phyloP scores from a whole-genome alignment of 225 moss, liverwort and hornwort species.

The Bryum argenteum region DNA sequence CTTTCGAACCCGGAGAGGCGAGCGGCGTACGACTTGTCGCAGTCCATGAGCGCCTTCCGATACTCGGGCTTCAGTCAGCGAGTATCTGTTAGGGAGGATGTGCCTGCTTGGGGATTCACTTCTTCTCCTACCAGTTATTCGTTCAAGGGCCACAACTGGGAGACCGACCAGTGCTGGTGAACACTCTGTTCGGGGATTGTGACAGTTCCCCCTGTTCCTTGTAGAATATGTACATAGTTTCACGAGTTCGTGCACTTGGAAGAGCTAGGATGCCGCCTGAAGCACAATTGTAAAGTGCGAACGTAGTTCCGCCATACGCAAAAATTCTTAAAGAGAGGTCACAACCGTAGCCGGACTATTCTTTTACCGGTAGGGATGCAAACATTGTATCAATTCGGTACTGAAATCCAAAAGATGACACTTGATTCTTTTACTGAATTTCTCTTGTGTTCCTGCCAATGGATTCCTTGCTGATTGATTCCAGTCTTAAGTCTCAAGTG shows the following conservation, averaged over 20 bases:
- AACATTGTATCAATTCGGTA: constrained; percentile 5
- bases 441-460: no score
- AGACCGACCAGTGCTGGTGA: constrained; percentile 71
- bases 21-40: constrained; percentile 62
- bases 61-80: constrained; percentile 50
- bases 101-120: constrained; percentile 53
- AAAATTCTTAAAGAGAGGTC: not conserved
- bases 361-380: not conserved
- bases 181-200: not conserved
- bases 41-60: constrained; percentile 55
- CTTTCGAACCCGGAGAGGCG: constrained; percentile 64
- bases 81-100: constrained; percentile 33
- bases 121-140: constrained; percentile 26
- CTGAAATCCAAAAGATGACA: constrained; percentile 7
- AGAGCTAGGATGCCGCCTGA: constrained; percentile 44
- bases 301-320: constrained; percentile 3
- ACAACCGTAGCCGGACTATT: not conserved
- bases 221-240: constrained; percentile 16
- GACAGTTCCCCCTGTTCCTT: constrained; percentile 1
- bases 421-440: no score
- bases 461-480: no score
- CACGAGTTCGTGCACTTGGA: constrained; percentile 36
- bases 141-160: constrained; percentile 73
- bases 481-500: no score
- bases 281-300: constrained; percentile 28